phyloP scores from a whole-genome alignment of 2,329 filamentous ascomycete genomes.

The Thermochaetoides dissita region DNA sequence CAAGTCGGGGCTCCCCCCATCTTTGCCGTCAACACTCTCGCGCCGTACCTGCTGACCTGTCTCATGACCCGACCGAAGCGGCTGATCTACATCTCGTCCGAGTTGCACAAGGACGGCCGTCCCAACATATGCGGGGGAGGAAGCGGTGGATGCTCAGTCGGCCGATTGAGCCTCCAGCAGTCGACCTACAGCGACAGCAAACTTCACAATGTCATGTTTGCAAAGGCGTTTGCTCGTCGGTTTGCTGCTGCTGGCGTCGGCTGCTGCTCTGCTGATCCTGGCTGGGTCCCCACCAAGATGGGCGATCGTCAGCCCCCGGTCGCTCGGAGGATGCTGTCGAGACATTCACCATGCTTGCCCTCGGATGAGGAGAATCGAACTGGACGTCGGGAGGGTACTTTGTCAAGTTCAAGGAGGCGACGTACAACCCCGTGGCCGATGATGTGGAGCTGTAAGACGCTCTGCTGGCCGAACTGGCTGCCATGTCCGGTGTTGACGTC shows the following conservation, averaged over 20 bases:
- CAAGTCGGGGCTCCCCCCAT: slow-evolving; percentile 29
- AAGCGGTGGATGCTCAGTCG: background rate
- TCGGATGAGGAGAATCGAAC: slow-evolving; percentile 22
- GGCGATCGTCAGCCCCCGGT: slow-evolving; percentile 32
- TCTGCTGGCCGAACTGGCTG: slow-evolving; percentile 24
- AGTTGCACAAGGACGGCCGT: slow-evolving; percentile 36
- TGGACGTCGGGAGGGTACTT: slow-evolving; percentile 27
- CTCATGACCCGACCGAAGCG: slow-evolving; percentile 33
- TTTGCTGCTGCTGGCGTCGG: slow-evolving; percentile 23
- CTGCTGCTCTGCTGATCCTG: slow-evolving; percentile 35
- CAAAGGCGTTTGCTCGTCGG: slow-evolving; percentile 36
- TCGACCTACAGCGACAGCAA: slow-evolving; percentile 39
- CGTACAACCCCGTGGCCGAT: slow-evolving; percentile 18
- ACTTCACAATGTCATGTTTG: slow-evolving; percentile 40
- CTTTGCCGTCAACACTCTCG: slow-evolving; percentile 42
- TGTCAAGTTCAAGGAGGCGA: slow-evolving; percentile 19
- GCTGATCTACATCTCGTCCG: slow-evolving; percentile 37
- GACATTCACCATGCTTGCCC: slow-evolving; percentile 32
- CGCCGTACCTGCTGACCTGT: slow-evolving; percentile 41
- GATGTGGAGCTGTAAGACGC: slow-evolving; percentile 29
- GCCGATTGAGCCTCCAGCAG: slow-evolving; percentile 14
- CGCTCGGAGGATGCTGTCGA: slow-evolving; percentile 32
- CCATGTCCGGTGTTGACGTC: slow-evolving; percentile 16
- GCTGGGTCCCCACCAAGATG: slow-evolving; percentile 43
- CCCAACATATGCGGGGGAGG: slow-evolving; percentile 32